Evolutionary conservation across 257 asterid genomes (phyloP), one percentile per base, ranked within the genome.

Genomic region (Solanum bulbocastanum): DNA sequence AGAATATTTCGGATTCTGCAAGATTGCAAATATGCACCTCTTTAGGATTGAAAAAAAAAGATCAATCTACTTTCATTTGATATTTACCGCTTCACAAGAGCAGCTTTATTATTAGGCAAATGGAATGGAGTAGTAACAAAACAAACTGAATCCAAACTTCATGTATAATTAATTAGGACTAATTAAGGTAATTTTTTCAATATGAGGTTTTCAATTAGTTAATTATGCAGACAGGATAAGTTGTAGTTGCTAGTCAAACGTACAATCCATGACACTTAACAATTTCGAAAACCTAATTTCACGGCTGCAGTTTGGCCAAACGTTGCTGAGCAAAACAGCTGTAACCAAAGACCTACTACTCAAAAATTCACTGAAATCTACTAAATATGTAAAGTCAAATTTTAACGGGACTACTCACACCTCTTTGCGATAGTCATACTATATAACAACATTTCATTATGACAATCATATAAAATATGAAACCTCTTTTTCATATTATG

Each of bases 341-440:
- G 65, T 56, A 18, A 18, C 62, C 62, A 56, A 56, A n/a, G 62
- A 56, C 10, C 10, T 52, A 52, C 18, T 18, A 52, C 62, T 52
- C 10, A 18, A 56, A 56, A 18, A 18, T 56, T n/a, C 65, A 56
- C n/a, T 18, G 12, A 40, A 40, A 40, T 8, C 11, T 40, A 10
- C 12, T 40, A n/a, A 18, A 18, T 2, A 56, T 56, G 1, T 6
- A 2, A 56, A 18, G 65, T 56, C 65, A 56, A 18, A 18, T 56
- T 58, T 8, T 74, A n/a, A n/a, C 4, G 8, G 71, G 16, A n/a
- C 32, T 62, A 9, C 3, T 62, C 32, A 23, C 0, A 0, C 32
- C 0, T 62, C 14, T n/a, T 10, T 0, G 3, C 15, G 0, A 62
- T 0, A 10, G 1, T 27, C 2, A 5, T 66, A 62, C 10, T 27